Evolutionary conservation across 345 rosid genomes (phyloP).

Genomic region (Populus euphratica): DNA sequence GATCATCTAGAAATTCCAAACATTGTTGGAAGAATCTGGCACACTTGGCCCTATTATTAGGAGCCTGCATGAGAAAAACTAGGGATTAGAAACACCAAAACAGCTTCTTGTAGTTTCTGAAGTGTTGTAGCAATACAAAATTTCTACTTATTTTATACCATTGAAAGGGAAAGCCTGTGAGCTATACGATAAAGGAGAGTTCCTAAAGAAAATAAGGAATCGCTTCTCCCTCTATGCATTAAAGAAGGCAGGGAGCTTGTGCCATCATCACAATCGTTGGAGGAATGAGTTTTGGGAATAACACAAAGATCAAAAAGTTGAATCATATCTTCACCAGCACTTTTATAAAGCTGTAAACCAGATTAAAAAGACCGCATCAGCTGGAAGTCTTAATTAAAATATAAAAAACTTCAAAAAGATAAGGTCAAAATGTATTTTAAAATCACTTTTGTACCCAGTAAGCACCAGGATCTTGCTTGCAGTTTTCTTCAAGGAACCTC

Average conservation of each 20-base stretch:
- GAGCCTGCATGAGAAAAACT: slow-evolving; percentile 47
- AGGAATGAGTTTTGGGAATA: slow-evolving; percentile 62
- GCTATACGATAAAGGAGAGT: slow-evolving; percentile 88
- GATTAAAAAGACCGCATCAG: slow-evolving; percentile 8
- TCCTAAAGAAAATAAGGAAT: slow-evolving; percentile 78
- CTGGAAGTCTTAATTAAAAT: neutral
- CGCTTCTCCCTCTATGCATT: slow-evolving; percentile 58
- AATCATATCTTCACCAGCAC: slow-evolving; percentile 88
- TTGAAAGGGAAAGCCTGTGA: slow-evolving; percentile 82
- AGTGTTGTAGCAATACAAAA: neutral
- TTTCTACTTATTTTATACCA: slow-evolving; percentile 44
- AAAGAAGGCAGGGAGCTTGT: slow-evolving; percentile 56
- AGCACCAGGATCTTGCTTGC: slow-evolving; percentile 97
- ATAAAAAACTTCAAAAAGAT: neutral
- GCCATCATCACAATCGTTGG: slow-evolving; percentile 47
- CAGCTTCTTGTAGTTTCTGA: slow-evolving; percentile 7
- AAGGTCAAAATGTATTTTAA: neutral
- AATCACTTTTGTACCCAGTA: slow-evolving; percentile 62
- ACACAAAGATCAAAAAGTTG: slow-evolving; percentile 90
- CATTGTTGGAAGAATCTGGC: slow-evolving; percentile 74
- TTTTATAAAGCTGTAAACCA: slow-evolving; percentile 72
- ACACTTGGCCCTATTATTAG: slow-evolving; percentile 66
- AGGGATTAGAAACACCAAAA: slow-evolving; percentile 16
- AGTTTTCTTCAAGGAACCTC: slow-evolving; percentile 90
- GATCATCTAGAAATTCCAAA: slow-evolving; percentile 76